These are phyloP conservation scores for Thalassiosira hispida DNA, from an alignment of 352 stramenopile genomes.

Conservation along the genomic window DNA sequence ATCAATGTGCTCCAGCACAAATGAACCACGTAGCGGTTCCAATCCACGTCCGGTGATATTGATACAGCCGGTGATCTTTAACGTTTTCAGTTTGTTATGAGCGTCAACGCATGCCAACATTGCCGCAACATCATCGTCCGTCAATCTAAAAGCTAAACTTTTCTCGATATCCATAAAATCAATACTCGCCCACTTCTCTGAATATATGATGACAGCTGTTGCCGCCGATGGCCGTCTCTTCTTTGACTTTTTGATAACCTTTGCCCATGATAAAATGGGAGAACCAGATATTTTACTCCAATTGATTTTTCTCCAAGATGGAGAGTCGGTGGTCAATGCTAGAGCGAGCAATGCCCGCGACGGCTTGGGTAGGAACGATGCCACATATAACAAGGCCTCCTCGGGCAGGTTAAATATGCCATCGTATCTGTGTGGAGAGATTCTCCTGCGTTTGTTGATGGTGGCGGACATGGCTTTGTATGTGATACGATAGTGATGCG, in stretches of 20 bases:
- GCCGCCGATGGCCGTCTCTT: not conserved
- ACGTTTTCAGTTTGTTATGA: not conserved
- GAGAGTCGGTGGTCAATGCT: not conserved
- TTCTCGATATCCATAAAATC: slow-evolving; percentile 14
- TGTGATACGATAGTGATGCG: too few species aligned
- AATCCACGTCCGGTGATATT: slow-evolving; percentile 19
- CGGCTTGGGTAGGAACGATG: not conserved
- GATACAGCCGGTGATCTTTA: not conserved
- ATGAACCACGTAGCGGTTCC: slow-evolving; percentile 23
- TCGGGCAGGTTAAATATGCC: too few species aligned
- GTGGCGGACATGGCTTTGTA: too few species aligned
- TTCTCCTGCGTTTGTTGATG: too few species aligned
- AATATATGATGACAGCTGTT: not conserved
- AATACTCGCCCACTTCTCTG: not conserved
- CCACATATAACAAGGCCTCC: not conserved
- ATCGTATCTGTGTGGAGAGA: too few species aligned
- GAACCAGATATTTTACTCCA: too few species aligned
- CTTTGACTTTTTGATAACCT: too few species aligned
- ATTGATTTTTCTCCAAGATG: not conserved
- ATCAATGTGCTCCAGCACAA: slow-evolving; percentile 14
- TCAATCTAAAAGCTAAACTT: slow-evolving; percentile 6
- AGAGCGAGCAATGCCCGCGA: slow-evolving; percentile 3
- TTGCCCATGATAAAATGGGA: too few species aligned
- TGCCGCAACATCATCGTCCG: slow-evolving; percentile 5
- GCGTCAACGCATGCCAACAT: not conserved